Evolutionary conservation across 2,329 filamentous ascomycete species (phyloP), one percentile per base, ranked within the genome.

Genomic region (Clathrospora elynae): DNA sequence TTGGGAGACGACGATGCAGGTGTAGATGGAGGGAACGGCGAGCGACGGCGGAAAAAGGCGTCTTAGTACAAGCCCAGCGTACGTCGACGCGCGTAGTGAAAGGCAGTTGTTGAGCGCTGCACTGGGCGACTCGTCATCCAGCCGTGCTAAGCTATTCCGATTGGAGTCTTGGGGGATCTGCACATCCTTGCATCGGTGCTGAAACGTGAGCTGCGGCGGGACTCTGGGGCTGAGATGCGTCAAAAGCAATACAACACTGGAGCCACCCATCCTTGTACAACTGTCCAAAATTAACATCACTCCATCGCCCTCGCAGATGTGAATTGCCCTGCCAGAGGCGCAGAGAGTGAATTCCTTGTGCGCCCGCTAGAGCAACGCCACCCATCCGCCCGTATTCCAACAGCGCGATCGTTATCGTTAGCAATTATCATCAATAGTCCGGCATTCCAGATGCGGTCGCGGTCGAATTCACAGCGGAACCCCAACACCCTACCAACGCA

Each of bases 101-200:
- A 20, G 28, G 29, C 36, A 16, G 25, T 5, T 13, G n/a, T 32
- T 32, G 30, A 32, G 14, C 30, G 12, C 18, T 24, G 23, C 9
- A 14, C 33, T 26, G 22, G 28, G 13, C 13, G 34, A 34, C 40
- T 43, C 40, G 34, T 44, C 41, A 37, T 44, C 33, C 41, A 29
- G 34, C 41, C 13, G 14, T 12, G 38, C 23, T 24, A 11, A 42
- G 24, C 18, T 28, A 26, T 37, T 20, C 40, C 40, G 40, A 43
- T 43, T 43, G 41, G 41, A 29, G 12, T 34, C 23, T n/a, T 16
- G n/a, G 23, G 20, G 34, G 12, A 43, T 43, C 28, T 37, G 12
- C 35, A 22, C 7, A 28, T n/a, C 11, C 36, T 10, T 7, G 33
- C 33, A 22, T 16, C 22, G 16, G 16, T 22, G 19, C 34, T 44